These are phyloP conservation scores for Pythium sukuiense DNA, from an alignment of 352 stramenopile species.

Conservation along the genomic window DNA sequence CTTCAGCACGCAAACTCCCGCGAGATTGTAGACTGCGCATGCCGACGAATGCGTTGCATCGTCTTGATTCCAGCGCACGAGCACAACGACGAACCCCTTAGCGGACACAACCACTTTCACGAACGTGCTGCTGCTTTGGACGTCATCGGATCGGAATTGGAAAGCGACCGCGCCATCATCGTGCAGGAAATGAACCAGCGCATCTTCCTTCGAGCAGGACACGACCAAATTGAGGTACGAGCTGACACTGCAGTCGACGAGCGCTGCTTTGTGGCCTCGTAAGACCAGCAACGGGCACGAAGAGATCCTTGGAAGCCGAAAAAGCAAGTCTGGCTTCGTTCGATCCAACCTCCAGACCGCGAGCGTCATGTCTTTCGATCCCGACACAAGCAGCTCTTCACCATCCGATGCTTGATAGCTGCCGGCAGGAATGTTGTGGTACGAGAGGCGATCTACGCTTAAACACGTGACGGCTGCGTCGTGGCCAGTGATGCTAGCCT, in stretches of 20 bases:
- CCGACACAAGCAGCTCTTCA: conserved; percentile 75
- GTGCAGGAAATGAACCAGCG: conserved; percentile 72
- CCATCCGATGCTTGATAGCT: conserved; percentile 44
- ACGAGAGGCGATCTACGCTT: conserved; percentile 62
- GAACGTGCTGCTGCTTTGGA: conserved; percentile 13
- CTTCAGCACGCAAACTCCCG: conserved; percentile 51
- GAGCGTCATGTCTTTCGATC: conserved; percentile 66
- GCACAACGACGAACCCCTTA: conserved; percentile 63
- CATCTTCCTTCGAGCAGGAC: conserved; percentile 55
- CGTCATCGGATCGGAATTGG: conserved; percentile 20
- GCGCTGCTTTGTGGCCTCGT: conserved; percentile 47
- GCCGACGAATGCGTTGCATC: conserved; percentile 34
- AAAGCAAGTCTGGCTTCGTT: conserved; percentile 71
- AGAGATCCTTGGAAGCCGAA: conserved; percentile 69
- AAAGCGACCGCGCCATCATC: conserved; percentile 74
- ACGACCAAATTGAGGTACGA: conserved; percentile 63
- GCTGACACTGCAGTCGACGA: conserved; percentile 69
- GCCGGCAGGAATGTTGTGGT: conserved; percentile 30
- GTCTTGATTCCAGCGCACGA: conserved; percentile 11
- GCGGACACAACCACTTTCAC: conserved; percentile 29
- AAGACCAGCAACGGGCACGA: conserved; percentile 62
- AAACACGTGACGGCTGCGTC: conserved; percentile 69
- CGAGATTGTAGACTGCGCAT: conserved; percentile 69
- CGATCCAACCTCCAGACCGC: conserved; percentile 73
- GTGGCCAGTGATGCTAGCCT: conserved; percentile 80